Evolutionary conservation across 371 early-diverging fungal species (phyloP).

Genomic region (Blakeslea trispora): DNA sequence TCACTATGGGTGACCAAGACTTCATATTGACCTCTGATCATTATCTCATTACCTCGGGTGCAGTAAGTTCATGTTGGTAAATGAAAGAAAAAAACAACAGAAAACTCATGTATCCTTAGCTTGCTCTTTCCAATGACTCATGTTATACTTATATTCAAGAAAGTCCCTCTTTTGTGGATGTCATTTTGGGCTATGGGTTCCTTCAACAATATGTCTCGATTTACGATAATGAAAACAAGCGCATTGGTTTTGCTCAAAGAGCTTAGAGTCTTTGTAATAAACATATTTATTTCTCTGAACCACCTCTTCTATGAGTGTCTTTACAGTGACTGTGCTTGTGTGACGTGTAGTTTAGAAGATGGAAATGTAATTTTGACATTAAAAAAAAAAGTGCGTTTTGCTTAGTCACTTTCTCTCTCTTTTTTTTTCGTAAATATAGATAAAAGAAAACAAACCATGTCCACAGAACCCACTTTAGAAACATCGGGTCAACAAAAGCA

Average conservation of each 20-base stretch:
- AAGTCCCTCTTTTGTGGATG: conserved; percentile 37
- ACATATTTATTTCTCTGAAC: too few species aligned
- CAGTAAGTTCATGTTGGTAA: conserved; percentile 20
- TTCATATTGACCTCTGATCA: conserved; percentile 30
- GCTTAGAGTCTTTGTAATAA: conserved; percentile 9
- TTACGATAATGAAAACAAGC: conserved; percentile 40
- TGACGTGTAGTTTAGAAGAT: too few species aligned
- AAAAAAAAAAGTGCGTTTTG: too few species aligned
- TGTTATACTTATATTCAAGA: conserved; percentile 48
- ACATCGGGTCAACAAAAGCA: conserved; percentile 33
- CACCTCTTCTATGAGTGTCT: too few species aligned
- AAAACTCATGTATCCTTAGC: conserved; percentile 9
- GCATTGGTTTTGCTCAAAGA: conserved; percentile 40
- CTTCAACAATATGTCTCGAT: conserved; percentile 47
- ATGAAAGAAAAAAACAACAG: too few species aligned
- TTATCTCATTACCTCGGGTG: conserved; percentile 35
- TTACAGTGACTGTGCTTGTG: too few species aligned
- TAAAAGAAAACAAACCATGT: too few species aligned
- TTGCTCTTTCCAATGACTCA: conserved; percentile 12
- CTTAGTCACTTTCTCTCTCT: too few species aligned
- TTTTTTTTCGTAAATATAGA: too few species aligned
- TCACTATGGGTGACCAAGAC: conserved; percentile 24
- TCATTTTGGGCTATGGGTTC: conserved; percentile 50
- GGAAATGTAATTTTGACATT: too few species aligned
- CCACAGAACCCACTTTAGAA: background rate